Base-by-base conservation (phyloP, 1,284 basidiomycete genomes). In the Afroboletus lepidellus region DNA sequence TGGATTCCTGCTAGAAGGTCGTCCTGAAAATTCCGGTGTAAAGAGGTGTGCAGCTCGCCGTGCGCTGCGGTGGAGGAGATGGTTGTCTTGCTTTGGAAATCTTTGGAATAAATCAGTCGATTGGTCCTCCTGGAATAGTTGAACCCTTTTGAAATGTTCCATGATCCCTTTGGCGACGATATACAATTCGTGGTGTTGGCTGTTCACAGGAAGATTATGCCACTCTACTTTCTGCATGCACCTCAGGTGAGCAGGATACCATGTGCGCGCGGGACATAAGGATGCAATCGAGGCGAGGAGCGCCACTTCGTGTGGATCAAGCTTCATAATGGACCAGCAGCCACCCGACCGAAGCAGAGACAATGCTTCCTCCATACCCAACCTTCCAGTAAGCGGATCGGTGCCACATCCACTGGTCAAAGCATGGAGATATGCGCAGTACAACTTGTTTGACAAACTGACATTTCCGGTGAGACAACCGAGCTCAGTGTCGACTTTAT, bases 341-440 rank as follows among this genome's bases (percentile, higher is more conserved):
- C 62, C 51, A 2, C 75, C 69, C 3, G 74, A 75, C 2, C 52
- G 56, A 3, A 80, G 59, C 21, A 72, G 60, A 33, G 62, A 56
- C 12, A 79, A 55, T 1, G 78, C 78, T 46, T 79, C 72, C 48
- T 78, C 73, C 1, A 71, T 75, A 5, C 80, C 79, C 0, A 72
- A 74, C 32, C 65, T 72, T 11, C 69, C 60, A 0, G 74, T 77
- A 8, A 82, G 62, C 0, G 74, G 75, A 59, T 81, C 80, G 5
- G 70, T 65, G 7, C 76, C 65, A 25, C 68, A 69, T 7, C 56
- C 58, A 33, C 72, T 72, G 0, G 75, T 79, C 5, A 76, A 41
- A 3, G 76, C 75, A 43, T 81, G 79, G 15, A 81, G 65, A 45
- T 76, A 75, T 0, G 71, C 64, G 41, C 67, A 69, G 55, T 71